These are phyloP conservation scores for Glycine soja DNA, from an alignment of 306 rosid species.

Conservation along the genomic window DNA sequence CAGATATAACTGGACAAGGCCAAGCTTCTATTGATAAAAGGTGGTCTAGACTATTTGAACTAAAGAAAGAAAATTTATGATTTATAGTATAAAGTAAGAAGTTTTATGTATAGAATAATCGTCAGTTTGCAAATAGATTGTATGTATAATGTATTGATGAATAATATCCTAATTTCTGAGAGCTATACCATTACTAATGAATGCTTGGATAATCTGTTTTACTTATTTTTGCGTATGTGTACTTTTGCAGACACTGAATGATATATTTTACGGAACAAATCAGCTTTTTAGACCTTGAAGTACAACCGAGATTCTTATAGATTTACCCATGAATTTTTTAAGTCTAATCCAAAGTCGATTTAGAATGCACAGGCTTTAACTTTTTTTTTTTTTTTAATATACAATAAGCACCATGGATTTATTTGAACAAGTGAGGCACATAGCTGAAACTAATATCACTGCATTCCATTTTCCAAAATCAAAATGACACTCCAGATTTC, in stretches of 20 bases:
- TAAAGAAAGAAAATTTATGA: slow-evolving; percentile 53
- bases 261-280: not conserved
- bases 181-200: not conserved
- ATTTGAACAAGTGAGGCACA: no score
- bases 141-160: slow-evolving; percentile 19
- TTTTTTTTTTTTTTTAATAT: not conserved
- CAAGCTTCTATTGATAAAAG: slow-evolving; percentile 62
- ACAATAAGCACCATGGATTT: no score
- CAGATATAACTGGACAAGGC: slow-evolving; percentile 60
- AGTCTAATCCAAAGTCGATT: no score
- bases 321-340: not conserved
- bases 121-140: slow-evolving; percentile 31
- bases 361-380: not conserved
- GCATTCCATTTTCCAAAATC: no score
- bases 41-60: slow-evolving; percentile 80
- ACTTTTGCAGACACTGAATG: not conserved
- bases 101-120: slow-evolving; percentile 34
- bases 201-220: slow-evolving; percentile 4
- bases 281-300: not conserved
- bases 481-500: no score
- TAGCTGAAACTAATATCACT: no score
- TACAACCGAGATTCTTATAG: not conserved
- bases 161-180: not conserved
- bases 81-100: slow-evolving; percentile 9
- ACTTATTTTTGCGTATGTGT: not conserved